Conservation (phyloP, 2,329 filamentous ascomycete genomes). For the Shiraia sp. region DNA sequence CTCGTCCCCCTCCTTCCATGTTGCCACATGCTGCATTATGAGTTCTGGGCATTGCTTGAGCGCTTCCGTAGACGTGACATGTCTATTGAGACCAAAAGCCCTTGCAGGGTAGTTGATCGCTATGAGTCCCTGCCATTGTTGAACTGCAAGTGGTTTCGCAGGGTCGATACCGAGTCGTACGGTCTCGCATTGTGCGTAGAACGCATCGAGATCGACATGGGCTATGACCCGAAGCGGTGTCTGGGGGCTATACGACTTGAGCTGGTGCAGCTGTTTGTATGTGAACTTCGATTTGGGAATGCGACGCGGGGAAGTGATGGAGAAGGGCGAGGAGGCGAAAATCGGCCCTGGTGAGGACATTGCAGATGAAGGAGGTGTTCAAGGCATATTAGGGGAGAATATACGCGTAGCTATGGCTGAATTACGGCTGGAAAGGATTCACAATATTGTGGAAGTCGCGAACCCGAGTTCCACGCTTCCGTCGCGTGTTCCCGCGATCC, state of each 20-base stretch:
- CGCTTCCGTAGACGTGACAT: conserved; percentile 79
- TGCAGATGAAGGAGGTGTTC: conserved; percentile 1
- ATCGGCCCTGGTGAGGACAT: conserved; percentile 57
- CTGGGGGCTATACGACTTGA: conserved; percentile 70
- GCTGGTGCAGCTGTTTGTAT: conserved; percentile 77
- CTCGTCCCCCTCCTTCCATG: conserved; percentile 88
- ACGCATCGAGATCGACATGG: conserved; percentile 94
- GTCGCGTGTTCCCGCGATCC: conserved; percentile 38
- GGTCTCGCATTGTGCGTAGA: conserved; percentile 94
- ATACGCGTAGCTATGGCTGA: neutral
- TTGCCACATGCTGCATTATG: conserved; percentile 89
- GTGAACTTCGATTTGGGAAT: conserved; percentile 73
- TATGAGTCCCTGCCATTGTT: conserved; percentile 94
- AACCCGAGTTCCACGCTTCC: conserved; percentile 9
- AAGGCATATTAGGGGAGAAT: conserved; percentile 12
- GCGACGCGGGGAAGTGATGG: conserved; percentile 39
- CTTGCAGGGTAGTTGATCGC: conserved; percentile 95
- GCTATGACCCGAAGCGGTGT: conserved; percentile 85
- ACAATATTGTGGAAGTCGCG: conserved; percentile 1
- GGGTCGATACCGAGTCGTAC: conserved; percentile 76
- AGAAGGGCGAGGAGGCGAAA: conserved; percentile 52
- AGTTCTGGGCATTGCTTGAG: conserved; percentile 83
- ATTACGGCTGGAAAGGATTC: neutral
- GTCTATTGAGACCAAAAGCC: conserved; percentile 75
- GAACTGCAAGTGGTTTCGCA: conserved; percentile 83